Evolutionary conservation across 1,139 yeast species (phyloP).

Genomic region (Pichia sp.): DNA sequence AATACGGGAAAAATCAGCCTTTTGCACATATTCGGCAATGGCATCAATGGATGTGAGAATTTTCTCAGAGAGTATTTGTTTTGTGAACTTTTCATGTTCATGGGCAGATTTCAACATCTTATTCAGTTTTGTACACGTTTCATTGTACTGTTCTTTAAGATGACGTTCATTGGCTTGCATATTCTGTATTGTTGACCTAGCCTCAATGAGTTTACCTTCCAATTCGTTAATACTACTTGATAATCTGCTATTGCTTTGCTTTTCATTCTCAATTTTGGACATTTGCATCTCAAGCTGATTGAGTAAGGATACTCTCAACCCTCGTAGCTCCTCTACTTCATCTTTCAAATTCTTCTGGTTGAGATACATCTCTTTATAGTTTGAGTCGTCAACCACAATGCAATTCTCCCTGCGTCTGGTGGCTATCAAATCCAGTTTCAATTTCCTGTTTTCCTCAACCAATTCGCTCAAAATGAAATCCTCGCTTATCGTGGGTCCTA

Average conservation of each 20-base stretch:
- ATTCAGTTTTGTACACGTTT: too few species aligned
- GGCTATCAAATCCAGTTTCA: constrained; percentile 58
- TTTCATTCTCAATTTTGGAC: constrained; percentile 20
- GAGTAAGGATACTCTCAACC: constrained; percentile 15
- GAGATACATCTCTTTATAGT: constrained; percentile 43
- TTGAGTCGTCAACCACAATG: constrained; percentile 50
- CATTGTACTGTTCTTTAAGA: too few species aligned
- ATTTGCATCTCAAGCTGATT: constrained; percentile 18
- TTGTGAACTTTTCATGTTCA: too few species aligned
- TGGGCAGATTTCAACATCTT: too few species aligned
- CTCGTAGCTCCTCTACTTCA: constrained; percentile 34
- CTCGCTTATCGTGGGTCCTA: constrained; percentile 46
- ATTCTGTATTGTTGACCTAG: too few species aligned
- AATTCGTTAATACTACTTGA: constrained; percentile 4
- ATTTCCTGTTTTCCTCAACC: constrained; percentile 45
- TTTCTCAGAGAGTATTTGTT: too few species aligned
- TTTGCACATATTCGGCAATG: too few species aligned
- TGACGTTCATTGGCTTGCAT: too few species aligned
- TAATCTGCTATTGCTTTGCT: constrained; percentile 7
- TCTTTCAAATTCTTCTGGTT: constrained; percentile 39
- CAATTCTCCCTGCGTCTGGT: constrained; percentile 54
- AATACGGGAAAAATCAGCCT: too few species aligned
- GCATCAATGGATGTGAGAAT: too few species aligned
- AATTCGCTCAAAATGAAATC: constrained; percentile 43
- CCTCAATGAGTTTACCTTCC: constrained; percentile 10